phyloP scores from a whole-genome alignment of 2,329 filamentous ascomycete species.

The Rhytidhysteron rufulum region DNA sequence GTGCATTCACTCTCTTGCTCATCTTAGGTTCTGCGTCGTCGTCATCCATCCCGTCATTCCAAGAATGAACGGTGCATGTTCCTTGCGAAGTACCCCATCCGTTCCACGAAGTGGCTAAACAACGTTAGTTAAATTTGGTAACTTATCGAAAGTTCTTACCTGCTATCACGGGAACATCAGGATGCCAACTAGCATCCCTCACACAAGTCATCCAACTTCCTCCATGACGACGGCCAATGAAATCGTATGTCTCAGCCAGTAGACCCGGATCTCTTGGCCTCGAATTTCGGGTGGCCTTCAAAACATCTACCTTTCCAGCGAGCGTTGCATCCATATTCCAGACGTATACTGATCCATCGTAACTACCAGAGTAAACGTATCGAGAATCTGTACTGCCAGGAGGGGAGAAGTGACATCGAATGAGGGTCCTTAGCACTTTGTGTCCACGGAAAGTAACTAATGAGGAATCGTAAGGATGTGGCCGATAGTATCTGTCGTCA shows the following conservation, averaged over 20 bases:
- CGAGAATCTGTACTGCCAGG: conserved; percentile 78
- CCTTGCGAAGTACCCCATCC: conserved; percentile 69
- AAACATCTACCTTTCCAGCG: conserved; percentile 74
- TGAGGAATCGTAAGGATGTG: conserved; percentile 82
- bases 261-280: conserved; percentile 53
- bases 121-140: conserved; percentile 11
- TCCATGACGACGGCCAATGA: conserved; percentile 50
- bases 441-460: conserved; percentile 93
- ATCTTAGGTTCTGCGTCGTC: conserved; percentile 48
- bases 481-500: conserved; percentile 62
- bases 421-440: conserved; percentile 81
- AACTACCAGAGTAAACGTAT: conserved; percentile 90
- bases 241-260: conserved; percentile 55
- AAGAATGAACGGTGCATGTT: conserved; percentile 74
- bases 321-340: conserved; percentile 91
- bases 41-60: conserved; percentile 65
- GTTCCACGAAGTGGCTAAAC: conserved; percentile 74
- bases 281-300: conserved; percentile 62
- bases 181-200: conserved; percentile 88
- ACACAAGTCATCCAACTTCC: conserved; percentile 72
- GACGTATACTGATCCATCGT: conserved; percentile 84
- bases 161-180: conserved; percentile 73
- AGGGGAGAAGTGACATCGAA: conserved; percentile 93
- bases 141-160: conserved; percentile 41
- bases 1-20: conserved; percentile 32